A percentile compares a stretch with the other conserved stretches of the same genome.
phyloP scores from a whole-genome alignment of 768 basidiomycete species.

The Russula brevipes region DNA sequence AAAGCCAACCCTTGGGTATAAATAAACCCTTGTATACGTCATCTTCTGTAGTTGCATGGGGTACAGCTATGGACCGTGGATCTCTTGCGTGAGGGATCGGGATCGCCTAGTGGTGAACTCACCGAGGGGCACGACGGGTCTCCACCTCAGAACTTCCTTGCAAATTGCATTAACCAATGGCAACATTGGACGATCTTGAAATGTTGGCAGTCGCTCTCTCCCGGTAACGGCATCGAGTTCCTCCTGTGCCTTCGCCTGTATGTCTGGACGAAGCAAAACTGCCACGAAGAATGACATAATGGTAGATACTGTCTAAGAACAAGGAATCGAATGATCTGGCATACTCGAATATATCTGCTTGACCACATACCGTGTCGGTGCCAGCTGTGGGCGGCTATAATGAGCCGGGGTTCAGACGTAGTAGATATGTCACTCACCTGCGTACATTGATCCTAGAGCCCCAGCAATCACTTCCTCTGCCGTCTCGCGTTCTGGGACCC shows the following conservation, averaged over 20 bases:
- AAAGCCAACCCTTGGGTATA: slow-evolving; percentile 27
- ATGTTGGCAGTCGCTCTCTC: slow-evolving; percentile 29
- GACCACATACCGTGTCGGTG: slow-evolving; percentile 8
- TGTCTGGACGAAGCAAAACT: slow-evolving; percentile 28
- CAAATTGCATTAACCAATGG: slow-evolving; percentile 28
- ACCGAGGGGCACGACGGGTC: slow-evolving; percentile 25
- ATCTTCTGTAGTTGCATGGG: slow-evolving; percentile 26
- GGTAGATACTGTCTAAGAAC: slow-evolving; percentile 2
- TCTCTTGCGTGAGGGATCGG: too few relatives aligned
- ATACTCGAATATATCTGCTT: neutral
- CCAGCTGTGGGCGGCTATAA: neutral
- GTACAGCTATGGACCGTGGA: slow-evolving; percentile 15
- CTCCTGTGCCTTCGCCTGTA: slow-evolving; percentile 28
- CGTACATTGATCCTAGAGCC: slow-evolving; percentile 8
- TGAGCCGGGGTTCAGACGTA: neutral
- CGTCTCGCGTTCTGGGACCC: neutral
- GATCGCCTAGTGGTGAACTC: neutral
- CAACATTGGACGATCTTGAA: slow-evolving; percentile 27
- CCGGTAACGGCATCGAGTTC: slow-evolving; percentile 31
- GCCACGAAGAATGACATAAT: slow-evolving; percentile 26
- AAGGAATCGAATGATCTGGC: neutral
- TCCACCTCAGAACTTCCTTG: slow-evolving; percentile 29
- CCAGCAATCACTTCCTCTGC: neutral
- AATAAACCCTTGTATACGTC: slow-evolving; percentile 29
- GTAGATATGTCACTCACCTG: neutral